Percentiles rank a stretch among this genome's conserved stretches.
These are phyloP conservation scores for Verbascum thapsus DNA, from an alignment of 257 asterid species.

Conservation along the genomic window DNA sequence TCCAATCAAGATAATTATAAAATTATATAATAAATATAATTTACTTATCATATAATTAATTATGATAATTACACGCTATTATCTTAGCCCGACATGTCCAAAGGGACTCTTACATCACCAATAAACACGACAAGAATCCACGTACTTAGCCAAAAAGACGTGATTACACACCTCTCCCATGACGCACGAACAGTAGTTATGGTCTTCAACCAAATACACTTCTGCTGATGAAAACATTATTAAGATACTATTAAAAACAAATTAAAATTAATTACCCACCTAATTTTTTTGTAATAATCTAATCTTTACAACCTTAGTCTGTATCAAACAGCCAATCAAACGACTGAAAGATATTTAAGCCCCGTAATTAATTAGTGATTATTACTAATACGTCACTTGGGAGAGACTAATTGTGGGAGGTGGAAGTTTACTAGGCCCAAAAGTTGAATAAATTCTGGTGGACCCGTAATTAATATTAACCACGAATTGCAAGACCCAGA, in stretches of 20 bases:
- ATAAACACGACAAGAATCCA: slow-evolving; percentile 14
- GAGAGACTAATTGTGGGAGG: slow-evolving; percentile 7
- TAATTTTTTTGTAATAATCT: neutral
- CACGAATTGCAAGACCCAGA: slow-evolving; percentile 34
- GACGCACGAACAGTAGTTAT: slow-evolving; percentile 19
- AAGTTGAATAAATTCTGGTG: slow-evolving; percentile 35
- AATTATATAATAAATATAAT: too few species aligned
- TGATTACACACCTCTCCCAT: slow-evolving; percentile 22
- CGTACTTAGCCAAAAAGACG: slow-evolving; percentile 24
- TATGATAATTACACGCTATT: too few species aligned
- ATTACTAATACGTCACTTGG: neutral
- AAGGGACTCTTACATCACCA: neutral
- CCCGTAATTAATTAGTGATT: neutral
- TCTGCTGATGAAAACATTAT: slow-evolving; percentile 36
- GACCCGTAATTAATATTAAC: slow-evolving; percentile 46
- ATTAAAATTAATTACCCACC: slow-evolving; percentile 4
- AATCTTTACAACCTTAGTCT: slow-evolving; percentile 6
- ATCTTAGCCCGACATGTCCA: too few species aligned
- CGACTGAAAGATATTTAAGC: slow-evolving; percentile 23
- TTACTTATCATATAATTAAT: too few species aligned
- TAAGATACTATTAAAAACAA: neutral
- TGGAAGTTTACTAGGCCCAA: neutral
- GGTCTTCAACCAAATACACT: slow-evolving; percentile 8
- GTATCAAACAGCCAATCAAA: slow-evolving; percentile 33
- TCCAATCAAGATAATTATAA: too few species aligned